phyloP scores from a whole-genome alignment of 345 rosid species.

The Dipteronia sinensis region DNA sequence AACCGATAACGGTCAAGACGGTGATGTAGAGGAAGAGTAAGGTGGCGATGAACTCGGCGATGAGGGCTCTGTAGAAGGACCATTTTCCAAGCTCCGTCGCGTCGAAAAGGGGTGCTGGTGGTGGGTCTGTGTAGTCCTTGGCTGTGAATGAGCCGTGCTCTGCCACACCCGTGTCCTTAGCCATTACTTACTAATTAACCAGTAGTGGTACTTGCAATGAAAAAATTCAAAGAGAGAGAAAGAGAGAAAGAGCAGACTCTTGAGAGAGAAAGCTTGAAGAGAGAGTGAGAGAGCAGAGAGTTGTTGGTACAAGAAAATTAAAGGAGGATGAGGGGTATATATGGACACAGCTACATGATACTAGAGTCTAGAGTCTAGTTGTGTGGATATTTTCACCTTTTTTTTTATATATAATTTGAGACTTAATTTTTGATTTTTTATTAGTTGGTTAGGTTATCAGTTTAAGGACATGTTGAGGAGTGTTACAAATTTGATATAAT shows the following conservation, averaged over 20 bases:
- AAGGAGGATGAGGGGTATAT: conserved; percentile 31
- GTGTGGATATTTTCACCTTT: too few species aligned
- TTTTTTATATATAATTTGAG: too few species aligned
- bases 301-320: neutral
- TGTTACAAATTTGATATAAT: too few species aligned
- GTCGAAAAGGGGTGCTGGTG: conserved; percentile 68
- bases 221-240: neutral
- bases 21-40: conserved; percentile 74
- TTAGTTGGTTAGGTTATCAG: too few species aligned
- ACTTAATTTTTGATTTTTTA: too few species aligned
- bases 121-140: conserved; percentile 84
- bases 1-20: conserved; percentile 76
- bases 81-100: conserved; percentile 57
- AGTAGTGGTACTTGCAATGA: too few species aligned
- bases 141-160: conserved; percentile 54
- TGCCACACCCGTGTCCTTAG: conserved; percentile 36
- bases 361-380: neutral
- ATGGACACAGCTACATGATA: conserved; percentile 15
- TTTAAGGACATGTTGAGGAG: too few species aligned
- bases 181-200: conserved; percentile 24
- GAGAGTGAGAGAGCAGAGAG: neutral
- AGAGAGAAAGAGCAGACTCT: neutral
- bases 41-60: conserved; percentile 85
- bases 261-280: neutral
- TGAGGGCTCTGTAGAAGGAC: conserved; percentile 86